These are phyloP conservation scores for Hondaea fermentalgiana DNA, from an alignment of 108 stramenopile genomes.

Conservation along the genomic window DNA sequence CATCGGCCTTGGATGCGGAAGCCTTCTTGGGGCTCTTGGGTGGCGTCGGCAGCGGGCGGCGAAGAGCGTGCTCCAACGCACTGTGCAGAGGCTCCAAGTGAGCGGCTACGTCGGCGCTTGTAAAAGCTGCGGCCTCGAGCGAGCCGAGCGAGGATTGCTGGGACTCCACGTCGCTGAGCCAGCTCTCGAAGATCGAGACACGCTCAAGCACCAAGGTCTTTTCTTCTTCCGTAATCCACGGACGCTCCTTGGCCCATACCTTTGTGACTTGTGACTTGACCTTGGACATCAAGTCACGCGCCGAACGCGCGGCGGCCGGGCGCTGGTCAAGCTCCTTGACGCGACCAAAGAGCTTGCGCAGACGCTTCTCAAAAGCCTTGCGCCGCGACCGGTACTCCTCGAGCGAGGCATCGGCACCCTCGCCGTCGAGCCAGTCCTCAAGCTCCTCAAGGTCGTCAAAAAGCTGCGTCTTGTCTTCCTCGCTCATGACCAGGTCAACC, in stretches of 20 bases:
- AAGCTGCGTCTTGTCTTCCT: slow-evolving; percentile 81
- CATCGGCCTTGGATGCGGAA: slow-evolving; percentile 34
- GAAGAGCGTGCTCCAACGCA: not conserved
- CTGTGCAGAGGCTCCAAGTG: not conserved
- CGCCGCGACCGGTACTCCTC: slow-evolving; percentile 68
- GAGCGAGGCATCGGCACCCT: slow-evolving; percentile 68
- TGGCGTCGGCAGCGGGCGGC: not conserved
- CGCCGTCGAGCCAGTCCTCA: slow-evolving; percentile 96
- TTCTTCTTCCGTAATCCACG: slow-evolving; percentile 85
- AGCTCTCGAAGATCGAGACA: slow-evolving; percentile 57
- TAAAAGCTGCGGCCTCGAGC: not conserved
- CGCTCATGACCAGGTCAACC: slow-evolving; percentile 69
- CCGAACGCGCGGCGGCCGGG: slow-evolving; percentile 54
- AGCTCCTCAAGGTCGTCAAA: slow-evolving; percentile 58
- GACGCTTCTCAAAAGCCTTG: slow-evolving; percentile 64
- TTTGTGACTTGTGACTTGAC: not conserved
- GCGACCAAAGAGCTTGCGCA: slow-evolving; percentile 72
- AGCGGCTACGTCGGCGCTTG: not conserved
- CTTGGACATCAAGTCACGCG: not conserved
- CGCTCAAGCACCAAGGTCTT: slow-evolving; percentile 63
- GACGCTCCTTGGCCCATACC: slow-evolving; percentile 68
- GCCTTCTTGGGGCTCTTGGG: slow-evolving; percentile 1
- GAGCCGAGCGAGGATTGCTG: slow-evolving; percentile 46
- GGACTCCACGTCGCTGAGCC: slow-evolving; percentile 64
- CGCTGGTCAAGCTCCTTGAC: slow-evolving; percentile 65